Conservation (phyloP, 768 basidiomycete genomes). For the Baorangia bicolor region DNA sequence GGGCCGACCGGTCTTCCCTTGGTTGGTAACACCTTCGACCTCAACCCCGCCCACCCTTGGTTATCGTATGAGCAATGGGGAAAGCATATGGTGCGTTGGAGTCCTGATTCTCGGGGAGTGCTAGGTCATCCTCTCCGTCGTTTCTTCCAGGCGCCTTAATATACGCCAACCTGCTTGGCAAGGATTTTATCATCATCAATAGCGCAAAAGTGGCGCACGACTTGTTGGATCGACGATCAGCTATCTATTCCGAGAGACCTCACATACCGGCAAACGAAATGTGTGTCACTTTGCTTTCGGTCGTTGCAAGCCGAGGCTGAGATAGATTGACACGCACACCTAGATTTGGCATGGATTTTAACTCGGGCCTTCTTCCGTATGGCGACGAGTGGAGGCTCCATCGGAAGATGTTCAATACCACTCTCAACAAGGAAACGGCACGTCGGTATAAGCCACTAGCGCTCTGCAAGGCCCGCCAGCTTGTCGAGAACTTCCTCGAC, state of each 20-base stretch:
- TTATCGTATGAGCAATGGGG: constrained; percentile 35
- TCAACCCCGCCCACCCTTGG: constrained; percentile 30
- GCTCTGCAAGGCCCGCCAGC: constrained; percentile 20
- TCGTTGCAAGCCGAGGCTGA: not conserved
- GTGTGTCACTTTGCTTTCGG: constrained; percentile 9
- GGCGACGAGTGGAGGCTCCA: constrained; percentile 31
- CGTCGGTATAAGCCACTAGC: constrained; percentile 15
- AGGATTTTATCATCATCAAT: constrained; percentile 30
- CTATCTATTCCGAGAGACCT: constrained; percentile 29
- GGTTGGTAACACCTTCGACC: constrained; percentile 22
- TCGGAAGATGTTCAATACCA: constrained; percentile 25
- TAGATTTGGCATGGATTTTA: constrained; percentile 34
- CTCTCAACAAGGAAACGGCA: constrained; percentile 17
- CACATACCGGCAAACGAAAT: constrained; percentile 18
- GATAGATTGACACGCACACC: not conserved
- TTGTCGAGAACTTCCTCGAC: constrained; percentile 23
- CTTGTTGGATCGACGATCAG: constrained; percentile 27
- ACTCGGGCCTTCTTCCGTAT: constrained; percentile 29
- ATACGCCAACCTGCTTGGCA: constrained; percentile 27
- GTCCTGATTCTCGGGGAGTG: not conserved
- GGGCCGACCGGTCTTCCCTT: constrained; percentile 50
- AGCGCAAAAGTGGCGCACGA: constrained; percentile 20
- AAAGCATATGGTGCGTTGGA: constrained; percentile 28
- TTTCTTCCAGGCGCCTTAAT: constrained; percentile 21
- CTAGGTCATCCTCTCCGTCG: not conserved